Evolutionary conservation across 2,329 filamentous ascomycete species (phyloP), one percentile per base, ranked within the genome.

Genomic region (Stachybotrys elegans): DNA sequence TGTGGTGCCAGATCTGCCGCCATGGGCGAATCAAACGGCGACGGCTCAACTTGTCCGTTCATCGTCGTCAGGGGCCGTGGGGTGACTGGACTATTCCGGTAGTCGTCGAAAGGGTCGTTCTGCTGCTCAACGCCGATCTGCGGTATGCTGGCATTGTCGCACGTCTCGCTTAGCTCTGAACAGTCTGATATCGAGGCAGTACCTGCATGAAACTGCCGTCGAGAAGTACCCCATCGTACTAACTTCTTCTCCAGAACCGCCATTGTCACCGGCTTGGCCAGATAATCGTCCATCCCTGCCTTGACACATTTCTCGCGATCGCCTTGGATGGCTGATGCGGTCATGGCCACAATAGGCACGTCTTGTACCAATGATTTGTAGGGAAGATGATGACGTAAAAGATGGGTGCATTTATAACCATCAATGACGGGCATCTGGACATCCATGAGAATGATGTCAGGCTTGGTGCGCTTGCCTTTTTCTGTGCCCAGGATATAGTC

Each of bases 211-310:
- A 37, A 50, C 20, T 43, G 57, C 16, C 58, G 61, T 23, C 60
- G 59, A 5, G 55, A 51, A 55, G 55, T 73, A 16, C 72, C 78
- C 85, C 85, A 88, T 44, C 84, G 79, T 19, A 87, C 68, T 31
- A 89, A 71, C 81, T 86, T 88, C 53, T 71, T 78, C 60, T 88
- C 84, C 7, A 89, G 64, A 5, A 80, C 75, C 42, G 76, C 75
- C 51, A 82, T 78, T 53, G 83, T 84, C 32, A 89, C 85, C 2
- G 85, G 86, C 56, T 87, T 87, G 4, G 81, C 86, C 5, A 96
- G 78, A 57, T 96, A 97, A 58, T 96, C 93, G 63, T 96, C 95
- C 92, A 97, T 97, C 36, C 92, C 92, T 2, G 89, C 88, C 40
- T 90, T 88, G n/a, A 96, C 71, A 55, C 92, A 96, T 67, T 95